phyloP scores from a whole-genome alignment of 345 rosid genomes.

The Populus simonii region DNA sequence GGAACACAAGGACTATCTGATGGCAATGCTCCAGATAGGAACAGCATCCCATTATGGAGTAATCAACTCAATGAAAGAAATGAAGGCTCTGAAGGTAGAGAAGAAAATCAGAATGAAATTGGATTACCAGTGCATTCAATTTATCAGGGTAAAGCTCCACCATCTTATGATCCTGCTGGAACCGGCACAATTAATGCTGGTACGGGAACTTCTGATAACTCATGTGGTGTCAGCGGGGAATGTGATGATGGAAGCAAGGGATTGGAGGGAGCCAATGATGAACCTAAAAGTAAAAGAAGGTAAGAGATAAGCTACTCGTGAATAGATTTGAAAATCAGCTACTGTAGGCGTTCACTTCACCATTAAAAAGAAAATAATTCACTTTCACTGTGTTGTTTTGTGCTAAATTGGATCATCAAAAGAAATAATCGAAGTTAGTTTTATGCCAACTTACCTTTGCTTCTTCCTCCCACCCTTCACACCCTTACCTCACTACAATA shows the following conservation, averaged over 20 bases:
- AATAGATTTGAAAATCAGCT: background rate
- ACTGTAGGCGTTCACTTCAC: background rate
- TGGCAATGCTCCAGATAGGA: conserved; percentile 38
- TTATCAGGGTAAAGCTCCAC: conserved; percentile 29
- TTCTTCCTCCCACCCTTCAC: background rate
- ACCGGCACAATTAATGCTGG: conserved; percentile 28
- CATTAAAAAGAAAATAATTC: background rate
- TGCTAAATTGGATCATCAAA: background rate
- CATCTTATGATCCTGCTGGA: conserved; percentile 32
- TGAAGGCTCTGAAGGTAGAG: conserved; percentile 43
- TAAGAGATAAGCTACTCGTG: conserved; percentile 16
- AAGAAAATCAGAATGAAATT: conserved; percentile 38
- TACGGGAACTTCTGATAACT: conserved; percentile 49
- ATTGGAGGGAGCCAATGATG: conserved; percentile 55
- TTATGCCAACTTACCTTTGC: background rate
- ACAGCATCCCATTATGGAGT: conserved; percentile 25
- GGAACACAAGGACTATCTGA: conserved; percentile 47
- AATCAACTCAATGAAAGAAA: conserved; percentile 38
- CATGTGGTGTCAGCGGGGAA: conserved; percentile 60
- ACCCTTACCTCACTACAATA: background rate
- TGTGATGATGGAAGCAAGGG: conserved; percentile 59
- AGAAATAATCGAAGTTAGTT: background rate
- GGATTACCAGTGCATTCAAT: conserved; percentile 22
- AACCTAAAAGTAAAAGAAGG: conserved; percentile 73
- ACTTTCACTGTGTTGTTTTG: background rate